These are phyloP conservation scores for Plasmodium yoelii DNA, from an alignment of 169 alveolate species.

Conservation along the genomic window DNA sequence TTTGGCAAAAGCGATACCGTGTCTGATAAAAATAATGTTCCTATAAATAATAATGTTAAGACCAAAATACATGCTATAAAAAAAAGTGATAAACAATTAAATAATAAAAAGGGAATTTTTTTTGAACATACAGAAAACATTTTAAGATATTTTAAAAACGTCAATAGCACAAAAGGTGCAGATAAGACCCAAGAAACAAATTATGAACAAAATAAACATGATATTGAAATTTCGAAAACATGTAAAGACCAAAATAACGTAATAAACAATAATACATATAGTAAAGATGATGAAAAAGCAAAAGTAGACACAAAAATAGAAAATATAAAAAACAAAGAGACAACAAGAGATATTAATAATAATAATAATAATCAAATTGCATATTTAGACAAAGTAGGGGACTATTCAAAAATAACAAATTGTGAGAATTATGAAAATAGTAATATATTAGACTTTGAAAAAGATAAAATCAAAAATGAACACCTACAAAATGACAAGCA, in stretches of 20 bases:
- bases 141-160: constrained; percentile 38
- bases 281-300: constrained; percentile 14
- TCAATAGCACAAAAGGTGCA: background rate
- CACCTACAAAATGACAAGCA: background rate
- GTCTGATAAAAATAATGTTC: background rate
- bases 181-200: background rate
- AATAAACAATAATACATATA: background rate
- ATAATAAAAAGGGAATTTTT: constrained; percentile 36
- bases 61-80: constrained; percentile 2
- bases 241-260: background rate
- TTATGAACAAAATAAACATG: constrained; percentile 2
- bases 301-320: constrained; percentile 6
- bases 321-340: constrained; percentile 6
- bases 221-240: background rate
- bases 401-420: too few relatives aligned
- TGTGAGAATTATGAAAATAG: too few relatives aligned
- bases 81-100: constrained; percentile 10
- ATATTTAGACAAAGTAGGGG: too few relatives aligned
- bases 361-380: too few relatives aligned
- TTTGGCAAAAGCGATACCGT: background rate
- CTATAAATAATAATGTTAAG: constrained; percentile 10
- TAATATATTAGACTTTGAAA: too few relatives aligned
- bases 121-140: constrained; percentile 44
- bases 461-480: too few relatives aligned
- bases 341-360: too few relatives aligned